Percentiles rank a stretch among this genome's conserved stretches.
Conservation (phyloP, 139 green algal genomes). For the Edaphochlamys debaryana region DNA sequence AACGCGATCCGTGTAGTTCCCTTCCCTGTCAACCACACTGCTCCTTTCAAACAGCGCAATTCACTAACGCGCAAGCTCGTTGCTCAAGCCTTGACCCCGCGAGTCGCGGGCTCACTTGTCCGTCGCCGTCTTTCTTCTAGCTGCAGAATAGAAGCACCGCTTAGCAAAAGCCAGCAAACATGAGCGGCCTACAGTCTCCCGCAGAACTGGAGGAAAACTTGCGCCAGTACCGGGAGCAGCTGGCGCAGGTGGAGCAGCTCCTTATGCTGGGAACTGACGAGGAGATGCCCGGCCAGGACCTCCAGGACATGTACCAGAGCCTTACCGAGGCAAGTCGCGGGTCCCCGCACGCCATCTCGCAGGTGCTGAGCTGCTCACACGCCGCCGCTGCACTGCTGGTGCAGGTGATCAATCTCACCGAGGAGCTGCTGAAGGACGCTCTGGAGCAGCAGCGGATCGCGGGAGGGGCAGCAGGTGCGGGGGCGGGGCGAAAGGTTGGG, state of each 20-base stretch:
- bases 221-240: slow-evolving; percentile 65
- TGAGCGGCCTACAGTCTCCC: slow-evolving; percentile 32
- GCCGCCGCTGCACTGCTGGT: too few species aligned
- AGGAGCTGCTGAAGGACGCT: slow-evolving; percentile 74
- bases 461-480: slow-evolving; percentile 5
- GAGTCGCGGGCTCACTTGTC: too few species aligned
- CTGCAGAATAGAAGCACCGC: too few species aligned
- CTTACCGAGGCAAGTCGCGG: slow-evolving; percentile 64
- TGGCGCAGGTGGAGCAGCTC: slow-evolving; percentile 79
- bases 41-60: too few species aligned
- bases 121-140: too few species aligned
- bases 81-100: too few species aligned
- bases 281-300: slow-evolving; percentile 71
- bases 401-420: slow-evolving; percentile 82
- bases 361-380: too few species aligned
- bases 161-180: too few species aligned
- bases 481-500: neutral
- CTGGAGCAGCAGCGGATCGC: slow-evolving; percentile 19
- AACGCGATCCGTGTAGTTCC: too few species aligned
- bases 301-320: slow-evolving; percentile 76
- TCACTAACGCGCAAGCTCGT: too few species aligned
- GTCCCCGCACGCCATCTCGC: too few species aligned
- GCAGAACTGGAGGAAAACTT: slow-evolving; percentile 70
- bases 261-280: slow-evolving; percentile 69
- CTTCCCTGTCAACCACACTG: too few species aligned